Base-by-base conservation (phyloP, 176 grass and related monocot genomes). In the Alopecurus myosuroides region DNA sequence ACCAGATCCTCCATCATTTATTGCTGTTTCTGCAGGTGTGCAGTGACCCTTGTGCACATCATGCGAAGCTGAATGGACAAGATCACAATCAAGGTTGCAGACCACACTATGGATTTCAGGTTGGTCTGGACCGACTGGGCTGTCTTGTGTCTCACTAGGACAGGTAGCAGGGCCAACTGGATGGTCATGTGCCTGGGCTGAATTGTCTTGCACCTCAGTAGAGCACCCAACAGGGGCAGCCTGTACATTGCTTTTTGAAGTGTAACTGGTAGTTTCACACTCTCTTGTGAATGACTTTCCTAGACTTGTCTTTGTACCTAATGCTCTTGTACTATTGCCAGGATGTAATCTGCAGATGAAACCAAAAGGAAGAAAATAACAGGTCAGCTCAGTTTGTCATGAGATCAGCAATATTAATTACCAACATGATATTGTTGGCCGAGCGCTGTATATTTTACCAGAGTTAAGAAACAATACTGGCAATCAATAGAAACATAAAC, bases 261-360 rank as follows among this genome's bases (percentile, higher is more conserved):
- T 18, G 9, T 46, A 17, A 8, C 51, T 73, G 41, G 64, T 42
- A 51, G 49, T 83, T 77, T 49, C 62, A 82, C 45, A 62, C 37
- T 68, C 84, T 37, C 77, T 58, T 61, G 56, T 36, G 63, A 76
- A 57, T 45, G 77, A 56, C 41, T 82, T 87, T 45, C 74, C 88
- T 81, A 56, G 60, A 67, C 45, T 82, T 85, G 66, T 3, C 64
- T 90, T 91, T 31, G 60, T 70, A 77, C 62, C 70, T 88, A 80
- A 81, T 77, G 78, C 72, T 81, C 58, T 76, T 76, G 62, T 91
- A 61, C 75, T 84, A 46, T 23, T 95, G 64, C 87, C 91, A 86
- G 35, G 66, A 78, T 92, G 91, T 85, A 84, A 93, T 83, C 95
- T 98, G 82, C 79, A 88, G 46, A 88, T 64, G 55, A 51, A 89